phyloP scores from a whole-genome alignment of 768 basidiomycete genomes.

The Botryobasidium botryosum region DNA sequence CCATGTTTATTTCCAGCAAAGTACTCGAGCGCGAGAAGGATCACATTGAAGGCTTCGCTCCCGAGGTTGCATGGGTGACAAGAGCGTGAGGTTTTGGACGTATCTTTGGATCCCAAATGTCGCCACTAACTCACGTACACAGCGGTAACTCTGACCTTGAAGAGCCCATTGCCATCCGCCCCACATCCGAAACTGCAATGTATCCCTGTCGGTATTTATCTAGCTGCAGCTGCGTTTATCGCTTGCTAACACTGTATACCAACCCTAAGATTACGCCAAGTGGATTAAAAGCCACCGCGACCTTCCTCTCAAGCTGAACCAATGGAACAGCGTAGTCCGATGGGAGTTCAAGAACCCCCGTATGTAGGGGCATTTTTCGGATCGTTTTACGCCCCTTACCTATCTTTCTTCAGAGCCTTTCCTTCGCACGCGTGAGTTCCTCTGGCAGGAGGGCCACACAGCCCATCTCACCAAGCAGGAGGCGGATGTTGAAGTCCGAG shows the following conservation, averaged over 20 bases:
- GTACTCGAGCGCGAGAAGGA: constrained; percentile 94
- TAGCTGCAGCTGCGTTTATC: background rate
- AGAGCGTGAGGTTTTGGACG: constrained; percentile 46
- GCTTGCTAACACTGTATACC: too few species aligned
- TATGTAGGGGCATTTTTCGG: constrained; percentile 25
- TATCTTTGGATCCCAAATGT: background rate
- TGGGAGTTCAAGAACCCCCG: constrained; percentile 99
- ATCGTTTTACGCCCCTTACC: background rate
- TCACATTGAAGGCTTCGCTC: constrained; percentile 97
- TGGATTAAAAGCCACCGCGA: constrained; percentile 98
- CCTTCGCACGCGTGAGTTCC: constrained; percentile 96
- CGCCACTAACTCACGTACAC: background rate
- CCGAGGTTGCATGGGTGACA: constrained; percentile 99
- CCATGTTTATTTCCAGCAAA: constrained; percentile 90
- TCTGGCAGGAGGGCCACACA: constrained; percentile 99
- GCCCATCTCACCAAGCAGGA: constrained; percentile 79
- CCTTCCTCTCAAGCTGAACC: constrained; percentile 89
- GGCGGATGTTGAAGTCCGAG: constrained; percentile 78
- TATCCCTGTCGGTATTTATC: constrained; percentile 63
- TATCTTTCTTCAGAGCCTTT: constrained; percentile 55
- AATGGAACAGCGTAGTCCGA: constrained; percentile 98
- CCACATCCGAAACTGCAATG: constrained; percentile 98
- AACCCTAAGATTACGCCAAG: constrained; percentile 76
- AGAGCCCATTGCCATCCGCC: constrained; percentile 94
- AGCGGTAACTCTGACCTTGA: constrained; percentile 88